These are phyloP conservation scores for Chrysanthemum seticuspe DNA, from an alignment of 129 eudicot genomes.

Conservation along the genomic window DNA sequence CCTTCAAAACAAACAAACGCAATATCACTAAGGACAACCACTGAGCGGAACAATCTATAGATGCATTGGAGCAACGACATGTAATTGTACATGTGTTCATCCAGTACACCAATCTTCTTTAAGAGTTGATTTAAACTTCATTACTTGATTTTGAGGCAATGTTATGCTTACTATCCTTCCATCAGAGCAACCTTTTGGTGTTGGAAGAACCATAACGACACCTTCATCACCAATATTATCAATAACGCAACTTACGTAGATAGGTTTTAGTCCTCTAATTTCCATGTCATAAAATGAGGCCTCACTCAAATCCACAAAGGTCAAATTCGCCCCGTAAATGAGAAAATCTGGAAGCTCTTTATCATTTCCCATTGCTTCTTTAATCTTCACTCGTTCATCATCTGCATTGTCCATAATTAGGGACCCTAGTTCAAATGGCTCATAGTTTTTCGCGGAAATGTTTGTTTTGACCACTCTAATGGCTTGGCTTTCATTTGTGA, in stretches of 20 bases:
- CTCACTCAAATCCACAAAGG: slow-evolving; percentile 52
- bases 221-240: slow-evolving; percentile 77
- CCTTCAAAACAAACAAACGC: no score
- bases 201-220: slow-evolving; percentile 66
- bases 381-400: slow-evolving; percentile 46
- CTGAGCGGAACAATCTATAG: no score
- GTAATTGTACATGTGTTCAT: slow-evolving; percentile 3
- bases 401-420: slow-evolving; percentile 27
- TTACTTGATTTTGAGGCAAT: slow-evolving; percentile 49
- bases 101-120: slow-evolving; percentile 38
- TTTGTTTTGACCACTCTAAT: slow-evolving; percentile 44
- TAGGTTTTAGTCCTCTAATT: slow-evolving; percentile 52
- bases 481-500: slow-evolving; percentile 40
- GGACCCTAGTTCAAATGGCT: slow-evolving; percentile 31
- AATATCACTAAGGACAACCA: no score
- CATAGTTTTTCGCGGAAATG: slow-evolving; percentile 20
- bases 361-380: slow-evolving; percentile 39
- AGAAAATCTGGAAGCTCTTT: slow-evolving; percentile 39
- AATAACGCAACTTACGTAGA: slow-evolving; percentile 38
- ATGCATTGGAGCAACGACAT: no score
- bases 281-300: slow-evolving; percentile 53
- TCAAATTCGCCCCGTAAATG: slow-evolving; percentile 66
- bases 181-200: slow-evolving; percentile 17
- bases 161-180: slow-evolving; percentile 47
- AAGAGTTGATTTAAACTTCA: slow-evolving; percentile 36